Percentiles rank a stretch among this genome's conserved stretches.
Evolutionary conservation across 2,329 filamentous ascomycete genomes (phyloP).

Genomic region (Fonsecaea monophora): DNA sequence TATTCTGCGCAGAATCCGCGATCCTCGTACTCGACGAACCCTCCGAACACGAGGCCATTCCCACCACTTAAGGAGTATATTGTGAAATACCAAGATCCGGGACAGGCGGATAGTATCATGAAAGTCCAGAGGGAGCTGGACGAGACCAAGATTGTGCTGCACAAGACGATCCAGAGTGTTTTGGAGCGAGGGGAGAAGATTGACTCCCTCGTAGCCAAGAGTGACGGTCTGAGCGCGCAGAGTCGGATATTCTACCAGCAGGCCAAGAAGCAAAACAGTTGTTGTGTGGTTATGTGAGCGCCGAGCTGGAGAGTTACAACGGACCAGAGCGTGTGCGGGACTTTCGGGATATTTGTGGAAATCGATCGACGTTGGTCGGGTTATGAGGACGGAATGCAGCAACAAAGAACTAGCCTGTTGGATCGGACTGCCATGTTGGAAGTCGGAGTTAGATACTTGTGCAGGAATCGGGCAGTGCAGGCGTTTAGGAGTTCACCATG

Average conservation of each 20-base stretch:
- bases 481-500: constrained; percentile 9
- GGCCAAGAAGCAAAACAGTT: constrained; percentile 68
- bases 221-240: constrained; percentile 84
- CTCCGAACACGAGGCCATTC: constrained; percentile 63
- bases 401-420: not conserved
- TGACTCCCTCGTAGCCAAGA: constrained; percentile 91
- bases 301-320: not conserved
- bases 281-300: constrained; percentile 62
- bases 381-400: not conserved
- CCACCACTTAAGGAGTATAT: constrained; percentile 82
- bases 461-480: constrained; percentile 1
- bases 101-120: constrained; percentile 85
- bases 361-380: not conserved
- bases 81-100: constrained; percentile 42
- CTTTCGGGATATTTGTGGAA: not conserved
- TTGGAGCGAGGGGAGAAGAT: constrained; percentile 92
- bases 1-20: constrained; percentile 79
- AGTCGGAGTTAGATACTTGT: not conserved
- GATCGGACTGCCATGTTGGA: not conserved
- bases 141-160: constrained; percentile 94
- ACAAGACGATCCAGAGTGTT: constrained; percentile 86
- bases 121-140: constrained; percentile 97
- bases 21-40: constrained; percentile 67
- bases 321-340: not conserved
- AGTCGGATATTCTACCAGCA: constrained; percentile 96